These are phyloP conservation scores for Syzygium oleosum DNA, from an alignment of 345 rosid species.

Conservation along the genomic window DNA sequence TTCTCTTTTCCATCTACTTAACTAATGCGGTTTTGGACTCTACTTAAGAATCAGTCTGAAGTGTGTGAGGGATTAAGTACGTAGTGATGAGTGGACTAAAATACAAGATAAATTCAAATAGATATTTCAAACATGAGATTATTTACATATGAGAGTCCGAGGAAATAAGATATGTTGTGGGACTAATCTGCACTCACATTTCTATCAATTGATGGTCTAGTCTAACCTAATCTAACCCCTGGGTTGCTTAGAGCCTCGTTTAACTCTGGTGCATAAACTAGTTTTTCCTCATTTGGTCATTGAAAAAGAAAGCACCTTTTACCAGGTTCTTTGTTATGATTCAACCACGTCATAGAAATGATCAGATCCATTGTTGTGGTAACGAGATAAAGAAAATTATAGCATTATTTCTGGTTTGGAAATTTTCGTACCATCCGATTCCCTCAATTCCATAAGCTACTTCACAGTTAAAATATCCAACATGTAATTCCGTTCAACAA, in stretches of 20 bases:
- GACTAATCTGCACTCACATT: neutral
- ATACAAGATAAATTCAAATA: neutral
- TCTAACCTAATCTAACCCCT: neutral
- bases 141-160: neutral
- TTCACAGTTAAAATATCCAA: too few relatives aligned
- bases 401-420: too few relatives aligned
- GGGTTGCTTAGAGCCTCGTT: neutral
- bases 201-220: neutral
- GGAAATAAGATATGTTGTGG: neutral
- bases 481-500: too few relatives aligned
- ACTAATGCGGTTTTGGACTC: neutral
- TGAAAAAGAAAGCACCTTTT: neutral
- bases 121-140: neutral
- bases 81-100: neutral
- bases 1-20: neutral
- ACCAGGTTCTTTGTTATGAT: neutral
- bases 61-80: neutral
- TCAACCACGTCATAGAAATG: too few relatives aligned
- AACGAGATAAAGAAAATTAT: too few relatives aligned
- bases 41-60: neutral
- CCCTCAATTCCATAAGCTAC: too few relatives aligned
- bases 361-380: too few relatives aligned
- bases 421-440: too few relatives aligned
- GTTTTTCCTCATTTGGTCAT: neutral
- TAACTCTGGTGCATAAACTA: neutral